Conservation (phyloP, 2,329 filamentous ascomycete species). For the Xylariaceae sp. region DNA sequence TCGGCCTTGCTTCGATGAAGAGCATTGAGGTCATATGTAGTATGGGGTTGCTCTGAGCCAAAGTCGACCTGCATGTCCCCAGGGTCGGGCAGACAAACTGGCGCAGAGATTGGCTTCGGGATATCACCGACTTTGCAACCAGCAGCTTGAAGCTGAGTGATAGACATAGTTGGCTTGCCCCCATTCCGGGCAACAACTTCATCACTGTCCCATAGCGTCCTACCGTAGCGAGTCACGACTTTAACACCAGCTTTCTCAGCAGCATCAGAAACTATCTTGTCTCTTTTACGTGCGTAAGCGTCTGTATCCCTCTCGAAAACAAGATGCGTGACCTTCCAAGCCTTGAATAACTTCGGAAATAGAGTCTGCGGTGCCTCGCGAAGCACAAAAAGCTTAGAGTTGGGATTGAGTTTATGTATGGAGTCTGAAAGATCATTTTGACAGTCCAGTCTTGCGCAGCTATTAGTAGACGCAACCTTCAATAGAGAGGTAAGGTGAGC, state of each 20-base stretch:
- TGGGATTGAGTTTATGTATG: slow-evolving; percentile 68
- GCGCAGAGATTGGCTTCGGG: slow-evolving; percentile 64
- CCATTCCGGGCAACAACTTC: slow-evolving; percentile 68
- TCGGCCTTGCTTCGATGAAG: slow-evolving; percentile 60
- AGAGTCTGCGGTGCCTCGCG: slow-evolving; percentile 75
- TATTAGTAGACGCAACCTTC: slow-evolving; percentile 8
- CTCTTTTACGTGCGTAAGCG: slow-evolving; percentile 70
- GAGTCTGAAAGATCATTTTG: slow-evolving; percentile 72
- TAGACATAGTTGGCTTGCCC: slow-evolving; percentile 77
- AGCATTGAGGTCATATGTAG: slow-evolving; percentile 64
- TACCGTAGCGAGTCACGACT: slow-evolving; percentile 67
- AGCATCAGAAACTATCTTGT: slow-evolving; percentile 62
- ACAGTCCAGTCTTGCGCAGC: slow-evolving; percentile 65
- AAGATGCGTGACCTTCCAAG: slow-evolving; percentile 76
- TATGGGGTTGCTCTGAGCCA: slow-evolving; percentile 58
- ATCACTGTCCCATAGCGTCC: slow-evolving; percentile 77
- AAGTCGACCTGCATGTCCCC: slow-evolving; percentile 66
- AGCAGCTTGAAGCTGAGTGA: slow-evolving; percentile 68
- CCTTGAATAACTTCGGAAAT: slow-evolving; percentile 73
- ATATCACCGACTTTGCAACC: slow-evolving; percentile 68
- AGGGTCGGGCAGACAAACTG: slow-evolving; percentile 66
- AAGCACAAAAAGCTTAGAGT: slow-evolving; percentile 74
- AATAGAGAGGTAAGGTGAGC: background rate
- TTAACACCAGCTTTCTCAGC: slow-evolving; percentile 70
- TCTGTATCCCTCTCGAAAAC: slow-evolving; percentile 84